Evolutionary conservation across 179 eudicot genomes (phyloP).

Genomic region (Amaranthus tricolor): DNA sequence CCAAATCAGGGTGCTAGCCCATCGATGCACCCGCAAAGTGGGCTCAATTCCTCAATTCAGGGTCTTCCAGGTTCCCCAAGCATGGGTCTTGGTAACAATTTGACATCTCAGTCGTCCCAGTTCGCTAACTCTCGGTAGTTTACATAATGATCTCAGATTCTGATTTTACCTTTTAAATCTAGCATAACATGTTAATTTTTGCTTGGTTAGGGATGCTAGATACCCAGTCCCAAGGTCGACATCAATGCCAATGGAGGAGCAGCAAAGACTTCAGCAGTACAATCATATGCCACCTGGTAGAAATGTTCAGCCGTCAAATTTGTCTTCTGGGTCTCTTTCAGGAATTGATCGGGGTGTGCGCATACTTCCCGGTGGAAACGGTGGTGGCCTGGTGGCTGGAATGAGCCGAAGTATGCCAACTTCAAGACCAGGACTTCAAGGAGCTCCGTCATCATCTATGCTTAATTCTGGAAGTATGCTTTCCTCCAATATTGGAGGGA

Average conservation of each 20-base stretch:
- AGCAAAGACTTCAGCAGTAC: conserved; percentile 78
- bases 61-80: conserved; percentile 60
- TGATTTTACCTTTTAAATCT: conserved; percentile 5
- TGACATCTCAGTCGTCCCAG: conserved; percentile 58
- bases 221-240: conserved; percentile 62
- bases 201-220: conserved; percentile 55
- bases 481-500: conserved; percentile 43
- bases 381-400: conserved; percentile 56
- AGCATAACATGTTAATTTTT: conserved; percentile 6
- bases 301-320: conserved; percentile 53
- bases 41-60: conserved; percentile 49
- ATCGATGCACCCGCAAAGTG: conserved; percentile 52
- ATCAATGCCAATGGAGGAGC: conserved; percentile 72
- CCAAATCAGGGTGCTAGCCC: conserved; percentile 49
- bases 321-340: conserved; percentile 60
- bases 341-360: conserved; percentile 71
- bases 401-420: conserved; percentile 52
- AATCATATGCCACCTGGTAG: conserved; percentile 64
- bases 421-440: conserved; percentile 73
- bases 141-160: conserved; percentile 4
- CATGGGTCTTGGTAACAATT: conserved; percentile 53
- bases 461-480: conserved; percentile 60
- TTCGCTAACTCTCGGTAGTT: conserved; percentile 54
- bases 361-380: conserved; percentile 63
- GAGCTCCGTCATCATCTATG: conserved; percentile 59